These are phyloP conservation scores for Syncephalastrum monosporum DNA, from an alignment of 371 early-diverging fungal species.

Conservation along the genomic window DNA sequence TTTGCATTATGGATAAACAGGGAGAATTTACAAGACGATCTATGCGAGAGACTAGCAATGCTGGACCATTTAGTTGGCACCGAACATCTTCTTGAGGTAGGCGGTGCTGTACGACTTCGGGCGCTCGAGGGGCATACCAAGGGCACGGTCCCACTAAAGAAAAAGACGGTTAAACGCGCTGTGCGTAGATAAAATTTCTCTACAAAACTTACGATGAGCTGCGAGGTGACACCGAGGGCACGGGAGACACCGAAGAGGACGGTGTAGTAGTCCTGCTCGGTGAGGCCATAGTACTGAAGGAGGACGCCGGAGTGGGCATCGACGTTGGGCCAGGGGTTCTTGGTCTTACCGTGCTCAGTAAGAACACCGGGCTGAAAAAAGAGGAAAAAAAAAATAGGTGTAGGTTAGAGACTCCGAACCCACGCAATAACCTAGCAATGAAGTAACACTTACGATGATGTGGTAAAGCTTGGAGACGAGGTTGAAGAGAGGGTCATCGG, in stretches of 20 bases:
- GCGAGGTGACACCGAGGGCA: constrained; percentile 89
- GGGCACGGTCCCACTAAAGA: constrained; percentile 85
- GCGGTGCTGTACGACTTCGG: constrained; percentile 94
- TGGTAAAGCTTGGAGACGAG: constrained; percentile 95
- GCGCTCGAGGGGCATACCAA: constrained; percentile 93
- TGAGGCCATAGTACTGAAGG: constrained; percentile 94
- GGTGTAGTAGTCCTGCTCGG: constrained; percentile 98
- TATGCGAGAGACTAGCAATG: too few species aligned
- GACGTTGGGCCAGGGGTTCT: constrained; percentile 99
- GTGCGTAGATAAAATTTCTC: background rate
- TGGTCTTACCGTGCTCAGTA: constrained; percentile 99
- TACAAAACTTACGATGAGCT: background rate
- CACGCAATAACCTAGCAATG: constrained; percentile 4
- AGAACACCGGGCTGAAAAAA: constrained; percentile 79
- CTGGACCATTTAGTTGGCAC: constrained; percentile 41
- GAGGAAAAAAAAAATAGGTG: constrained; percentile 10
- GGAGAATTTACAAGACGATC: too few species aligned
- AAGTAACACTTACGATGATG: constrained; percentile 63
- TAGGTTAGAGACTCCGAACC: constrained; percentile 2
- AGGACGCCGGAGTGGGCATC: constrained; percentile 99
- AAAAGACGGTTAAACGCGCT: background rate
- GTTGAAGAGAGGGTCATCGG: constrained; percentile 95
- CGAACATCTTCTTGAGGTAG: constrained; percentile 77
- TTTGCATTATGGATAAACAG: too few species aligned
- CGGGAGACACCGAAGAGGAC: constrained; percentile 98